Percentiles rank a stretch among this genome's conserved stretches.
Evolutionary conservation across 1,139 yeast genomes (phyloP).

Genomic region (Kodamaea suecica): DNA sequence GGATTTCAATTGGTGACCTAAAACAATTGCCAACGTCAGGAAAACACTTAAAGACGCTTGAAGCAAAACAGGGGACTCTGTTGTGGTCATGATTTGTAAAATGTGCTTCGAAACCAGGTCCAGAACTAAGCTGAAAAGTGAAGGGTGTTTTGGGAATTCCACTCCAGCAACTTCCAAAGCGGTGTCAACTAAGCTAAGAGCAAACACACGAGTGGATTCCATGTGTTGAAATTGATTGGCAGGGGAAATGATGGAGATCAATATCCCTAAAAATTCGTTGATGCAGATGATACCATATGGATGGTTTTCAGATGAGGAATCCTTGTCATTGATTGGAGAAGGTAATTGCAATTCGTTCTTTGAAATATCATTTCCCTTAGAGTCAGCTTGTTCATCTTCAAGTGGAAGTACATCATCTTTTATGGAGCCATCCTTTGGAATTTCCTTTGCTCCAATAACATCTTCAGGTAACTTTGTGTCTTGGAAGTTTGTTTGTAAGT

Average conservation of each 20-base stretch:
- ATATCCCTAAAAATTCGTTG: slow-evolving; percentile 65
- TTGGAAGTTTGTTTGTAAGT: slow-evolving; percentile 27
- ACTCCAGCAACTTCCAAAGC: slow-evolving; percentile 82
- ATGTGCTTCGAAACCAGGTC: slow-evolving; percentile 82
- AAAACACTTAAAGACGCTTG: slow-evolving; percentile 76
- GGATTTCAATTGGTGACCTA: slow-evolving; percentile 57
- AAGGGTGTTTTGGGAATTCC: slow-evolving; percentile 61
- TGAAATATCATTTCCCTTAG: too few relatives aligned
- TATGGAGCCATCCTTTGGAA: slow-evolving; percentile 1
- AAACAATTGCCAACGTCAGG: slow-evolving; percentile 59
- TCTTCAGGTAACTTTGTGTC: slow-evolving; percentile 40
- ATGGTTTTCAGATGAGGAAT: slow-evolving; percentile 19
- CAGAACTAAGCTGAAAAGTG: slow-evolving; percentile 64
- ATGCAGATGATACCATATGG: slow-evolving; percentile 70
- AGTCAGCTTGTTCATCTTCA: too few relatives aligned
- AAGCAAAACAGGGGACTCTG: slow-evolving; percentile 64
- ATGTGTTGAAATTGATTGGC: slow-evolving; percentile 81
- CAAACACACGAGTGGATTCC: slow-evolving; percentile 82
- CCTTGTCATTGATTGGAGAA: slow-evolving; percentile 2
- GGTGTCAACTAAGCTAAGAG: slow-evolving; percentile 69
- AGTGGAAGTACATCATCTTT: too few relatives aligned
- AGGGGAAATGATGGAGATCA: slow-evolving; percentile 83
- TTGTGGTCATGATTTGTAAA: slow-evolving; percentile 71
- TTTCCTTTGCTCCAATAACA: slow-evolving; percentile 37
- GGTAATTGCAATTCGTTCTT: too few relatives aligned